Evolutionary conservation across 2,329 filamentous ascomycete genomes (phyloP).

Genomic region (Colletotrichum agaves): DNA sequence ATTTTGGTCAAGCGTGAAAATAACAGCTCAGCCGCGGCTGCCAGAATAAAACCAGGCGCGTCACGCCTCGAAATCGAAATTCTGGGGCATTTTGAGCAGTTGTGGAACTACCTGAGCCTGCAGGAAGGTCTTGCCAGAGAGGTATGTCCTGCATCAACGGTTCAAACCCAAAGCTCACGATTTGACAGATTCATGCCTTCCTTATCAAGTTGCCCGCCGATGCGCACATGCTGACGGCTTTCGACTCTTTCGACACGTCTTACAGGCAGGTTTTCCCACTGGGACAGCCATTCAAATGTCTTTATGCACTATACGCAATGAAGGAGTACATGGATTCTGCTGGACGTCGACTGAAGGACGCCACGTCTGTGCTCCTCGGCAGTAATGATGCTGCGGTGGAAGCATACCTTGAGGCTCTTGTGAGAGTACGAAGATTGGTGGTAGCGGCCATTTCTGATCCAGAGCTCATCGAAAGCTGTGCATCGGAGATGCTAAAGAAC

Average conservation of each 20-base stretch:
- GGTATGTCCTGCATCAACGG: constrained; percentile 53
- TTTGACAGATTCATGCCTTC: constrained; percentile 72
- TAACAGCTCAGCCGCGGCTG: constrained; percentile 53
- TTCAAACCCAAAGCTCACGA: constrained; percentile 37
- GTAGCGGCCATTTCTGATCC: constrained; percentile 55
- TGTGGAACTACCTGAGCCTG: constrained; percentile 84
- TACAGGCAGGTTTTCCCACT: constrained; percentile 74
- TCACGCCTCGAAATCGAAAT: constrained; percentile 81
- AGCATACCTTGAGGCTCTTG: constrained; percentile 48
- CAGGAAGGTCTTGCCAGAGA: constrained; percentile 75
- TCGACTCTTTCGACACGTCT: constrained; percentile 64
- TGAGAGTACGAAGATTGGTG: constrained; percentile 63
- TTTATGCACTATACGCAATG: constrained; percentile 78
- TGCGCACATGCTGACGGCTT: constrained; percentile 66
- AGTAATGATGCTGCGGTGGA: constrained; percentile 40
- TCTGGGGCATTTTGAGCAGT: constrained; percentile 81
- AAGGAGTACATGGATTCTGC: constrained; percentile 65
- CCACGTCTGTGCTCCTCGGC: neutral
- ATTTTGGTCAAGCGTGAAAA: constrained; percentile 73
- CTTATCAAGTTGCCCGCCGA: constrained; percentile 77
- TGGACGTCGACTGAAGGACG: constrained; percentile 47
- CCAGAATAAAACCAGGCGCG: constrained; percentile 60
- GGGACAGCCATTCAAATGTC: constrained; percentile 75
- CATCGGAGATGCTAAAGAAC: constrained; percentile 56
- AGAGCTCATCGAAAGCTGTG: constrained; percentile 21